phyloP scores from a whole-genome alignment of 331 rosid genomes.

The Dryas integrifolia region DNA sequence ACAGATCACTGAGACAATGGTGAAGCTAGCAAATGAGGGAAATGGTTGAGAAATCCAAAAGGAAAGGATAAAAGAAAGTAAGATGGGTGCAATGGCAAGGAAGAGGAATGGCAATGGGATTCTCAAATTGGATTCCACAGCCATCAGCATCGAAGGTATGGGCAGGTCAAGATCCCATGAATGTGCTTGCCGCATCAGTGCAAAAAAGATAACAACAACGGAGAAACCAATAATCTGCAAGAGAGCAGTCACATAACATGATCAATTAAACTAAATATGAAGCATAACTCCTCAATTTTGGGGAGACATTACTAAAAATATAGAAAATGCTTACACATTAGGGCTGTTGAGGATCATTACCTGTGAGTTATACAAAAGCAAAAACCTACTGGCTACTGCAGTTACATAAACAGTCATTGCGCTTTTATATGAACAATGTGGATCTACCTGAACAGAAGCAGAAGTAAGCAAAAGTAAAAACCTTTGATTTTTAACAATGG shows the following conservation, averaged over 20 bases:
- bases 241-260: constrained; percentile 31
- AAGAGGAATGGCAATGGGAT: constrained; percentile 53
- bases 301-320: constrained; percentile 19
- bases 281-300: constrained; percentile 8
- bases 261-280: constrained; percentile 17
- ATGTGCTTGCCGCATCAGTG: constrained; percentile 85
- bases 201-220: constrained; percentile 69
- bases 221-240: constrained; percentile 92
- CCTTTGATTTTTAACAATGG: constrained; percentile 6
- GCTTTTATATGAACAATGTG: constrained; percentile 87
- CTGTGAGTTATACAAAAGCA: constrained; percentile 74
- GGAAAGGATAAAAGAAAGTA: constrained; percentile 58
- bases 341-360: constrained; percentile 42
- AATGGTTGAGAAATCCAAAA: constrained; percentile 58
- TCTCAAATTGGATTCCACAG: constrained; percentile 81
- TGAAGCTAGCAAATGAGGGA: constrained; percentile 70
- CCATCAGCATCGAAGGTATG: constrained; percentile 74
- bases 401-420: constrained; percentile 57
- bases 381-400: constrained; percentile 78
- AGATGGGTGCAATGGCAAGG: constrained; percentile 69
- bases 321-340: constrained; percentile 14
- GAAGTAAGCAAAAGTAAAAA: constrained; percentile 29
- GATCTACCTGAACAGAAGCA: constrained; percentile 72
- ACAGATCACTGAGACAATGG: constrained; percentile 64
- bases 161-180: constrained; percentile 74